These are phyloP conservation scores for Solanum chilense DNA, from an alignment of 257 asterid genomes.

Conservation along the genomic window DNA sequence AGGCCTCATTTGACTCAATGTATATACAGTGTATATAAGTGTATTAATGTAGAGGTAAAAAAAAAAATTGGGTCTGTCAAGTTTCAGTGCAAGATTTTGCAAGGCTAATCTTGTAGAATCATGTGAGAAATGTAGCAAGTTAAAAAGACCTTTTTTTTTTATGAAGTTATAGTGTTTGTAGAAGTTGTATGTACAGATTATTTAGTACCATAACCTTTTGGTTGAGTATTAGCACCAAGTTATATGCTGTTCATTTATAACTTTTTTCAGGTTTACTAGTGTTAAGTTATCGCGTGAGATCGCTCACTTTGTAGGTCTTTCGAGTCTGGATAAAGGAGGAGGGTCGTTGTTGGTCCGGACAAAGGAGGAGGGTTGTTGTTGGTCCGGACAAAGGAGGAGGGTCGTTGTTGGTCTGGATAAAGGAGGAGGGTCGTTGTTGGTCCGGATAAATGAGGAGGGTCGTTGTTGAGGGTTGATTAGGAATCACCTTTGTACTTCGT, in stretches of 20 bases:
- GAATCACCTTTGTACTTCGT: not conserved
- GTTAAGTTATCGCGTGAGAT: not conserved
- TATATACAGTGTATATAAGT: not conserved
- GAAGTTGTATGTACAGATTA: not conserved
- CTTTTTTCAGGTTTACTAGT: not conserved
- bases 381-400: too few relatives aligned
- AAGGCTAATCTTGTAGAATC: conserved; percentile 6
- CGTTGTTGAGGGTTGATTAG: not conserved
- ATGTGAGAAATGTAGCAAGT: not conserved
- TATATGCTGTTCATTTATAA: not conserved
- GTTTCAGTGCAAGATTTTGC: not conserved
- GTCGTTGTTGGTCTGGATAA: too few relatives aligned
- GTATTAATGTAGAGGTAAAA: not conserved
- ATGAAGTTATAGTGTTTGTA: not conserved
- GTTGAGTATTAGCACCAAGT: not conserved
- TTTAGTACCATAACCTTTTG: not conserved
- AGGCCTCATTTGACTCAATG: conserved; percentile 1
- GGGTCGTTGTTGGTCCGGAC: too few relatives aligned
- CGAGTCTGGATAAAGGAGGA: not conserved
- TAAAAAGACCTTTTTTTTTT: not conserved
- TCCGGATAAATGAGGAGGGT: not conserved
- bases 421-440: not conserved
- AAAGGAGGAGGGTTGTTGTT: too few relatives aligned
- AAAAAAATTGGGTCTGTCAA: not conserved
- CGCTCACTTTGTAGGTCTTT: not conserved